A percentile compares a stretch with the other conserved stretches of the same genome.
These are phyloP conservation scores for Beauveria brongniartii DNA, from an alignment of 2,329 filamentous ascomycete species.

Conservation along the genomic window DNA sequence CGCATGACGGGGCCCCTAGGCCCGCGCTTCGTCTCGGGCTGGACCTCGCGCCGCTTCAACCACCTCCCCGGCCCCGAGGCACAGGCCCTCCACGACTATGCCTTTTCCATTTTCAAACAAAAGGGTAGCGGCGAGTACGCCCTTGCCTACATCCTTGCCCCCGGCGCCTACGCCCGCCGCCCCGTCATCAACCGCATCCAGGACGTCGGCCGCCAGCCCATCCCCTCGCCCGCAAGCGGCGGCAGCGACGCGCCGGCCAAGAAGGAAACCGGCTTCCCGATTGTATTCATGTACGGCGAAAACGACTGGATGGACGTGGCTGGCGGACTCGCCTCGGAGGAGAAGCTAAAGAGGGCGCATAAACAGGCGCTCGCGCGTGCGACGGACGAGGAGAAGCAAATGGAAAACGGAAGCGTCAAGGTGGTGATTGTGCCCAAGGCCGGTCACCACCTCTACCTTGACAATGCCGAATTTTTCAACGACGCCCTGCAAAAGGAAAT, in stretches of 20 bases:
- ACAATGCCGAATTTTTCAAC: constrained; percentile 53
- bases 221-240: constrained; percentile 22
- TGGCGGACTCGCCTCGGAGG: constrained; percentile 71
- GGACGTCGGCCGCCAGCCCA: constrained; percentile 68
- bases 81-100: constrained; percentile 82
- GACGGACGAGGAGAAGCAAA: constrained; percentile 57
- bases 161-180: constrained; percentile 82
- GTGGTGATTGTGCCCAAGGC: constrained; percentile 65
- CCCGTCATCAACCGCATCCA: constrained; percentile 84
- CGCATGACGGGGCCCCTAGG: constrained; percentile 84
- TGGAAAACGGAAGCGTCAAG: constrained; percentile 73
- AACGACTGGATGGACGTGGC: constrained; percentile 98
- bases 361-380: constrained; percentile 51
- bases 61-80: constrained; percentile 76
- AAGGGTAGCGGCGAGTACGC: constrained; percentile 91
- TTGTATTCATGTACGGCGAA: constrained; percentile 94
- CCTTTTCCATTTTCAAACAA: constrained; percentile 89
- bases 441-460: constrained; percentile 52
- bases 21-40: constrained; percentile 85
- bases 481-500: constrained; percentile 43
- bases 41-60: constrained; percentile 88
- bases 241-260: constrained; percentile 13
- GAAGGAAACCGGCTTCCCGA: constrained; percentile 61
- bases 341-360: constrained; percentile 66
- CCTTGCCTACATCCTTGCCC: constrained; percentile 83